Base-by-base conservation (phyloP, 768 basidiomycete species). In the Lentinus tigrinus region DNA sequence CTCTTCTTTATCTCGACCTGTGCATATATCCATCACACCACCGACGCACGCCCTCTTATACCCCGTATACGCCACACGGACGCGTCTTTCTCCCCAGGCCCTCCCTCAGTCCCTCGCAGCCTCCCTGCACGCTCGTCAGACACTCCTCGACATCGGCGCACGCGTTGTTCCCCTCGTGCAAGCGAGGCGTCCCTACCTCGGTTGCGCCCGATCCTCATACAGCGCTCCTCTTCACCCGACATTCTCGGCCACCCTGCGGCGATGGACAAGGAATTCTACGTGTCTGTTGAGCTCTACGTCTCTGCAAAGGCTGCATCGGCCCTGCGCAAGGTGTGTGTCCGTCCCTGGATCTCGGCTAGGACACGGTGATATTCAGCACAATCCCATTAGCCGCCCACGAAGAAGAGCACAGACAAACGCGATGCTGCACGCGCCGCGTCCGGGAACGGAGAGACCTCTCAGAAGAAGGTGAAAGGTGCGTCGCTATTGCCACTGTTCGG, bases 241-340 rank as follows among this genome's bases (percentile, higher is more conserved):
- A 28, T 8, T 34, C 40, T 27, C 39, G 23, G 36, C 52, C 48
- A 24, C 49, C 58, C 50, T 44, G 47, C 27, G 39, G 37, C 34
- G 43, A 58, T 56, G 56, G 50, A 57, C 43, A 73, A 67, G 59
- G 88, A 90, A 68, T 87, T 84, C 66, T 77, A 84, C 57, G 79
- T 85, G 54, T 79, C 81, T 49, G 82, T 79, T 9, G 84, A 89
- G 63, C 73, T 91, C 24, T 87, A 84, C 62, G 73, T 89, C 19
- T 83, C 85, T 14, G 75, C 77, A 34, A 72, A 78, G 37, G 79
- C 82, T 4, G 77, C 77, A 39, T 69, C 77, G 36, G 74, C 77
- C 24, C 68, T 85, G 40, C 82, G 83, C 55, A 89, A 86, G 80
- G 88, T 85, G 56, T 47, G 72, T 60, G n/a, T 54, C 34, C 56